Evolutionary conservation across 2,329 filamentous ascomycete genomes (phyloP).

Genomic region (Colletotrichum coccodes): DNA sequence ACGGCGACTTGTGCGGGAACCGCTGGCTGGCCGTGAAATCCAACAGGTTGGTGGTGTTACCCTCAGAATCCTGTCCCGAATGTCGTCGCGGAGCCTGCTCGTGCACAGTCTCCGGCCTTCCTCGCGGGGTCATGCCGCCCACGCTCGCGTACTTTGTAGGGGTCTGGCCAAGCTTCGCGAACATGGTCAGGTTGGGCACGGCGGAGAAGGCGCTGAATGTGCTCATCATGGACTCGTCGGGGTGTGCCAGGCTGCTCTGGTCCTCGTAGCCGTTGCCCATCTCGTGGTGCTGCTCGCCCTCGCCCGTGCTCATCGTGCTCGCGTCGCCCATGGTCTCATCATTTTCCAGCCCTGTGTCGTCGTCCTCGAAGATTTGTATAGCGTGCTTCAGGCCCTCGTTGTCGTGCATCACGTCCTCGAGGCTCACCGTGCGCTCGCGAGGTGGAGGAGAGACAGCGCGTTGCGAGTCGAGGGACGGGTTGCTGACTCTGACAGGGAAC

Average conservation of each 20-base stretch:
- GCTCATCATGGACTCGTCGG: conserved; percentile 81
- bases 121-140: conserved; percentile 52
- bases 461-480: conserved; percentile 35
- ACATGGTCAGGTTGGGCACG: conserved; percentile 86
- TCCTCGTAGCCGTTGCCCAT: conserved; percentile 44
- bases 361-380: conserved; percentile 72
- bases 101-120: conserved; percentile 46
- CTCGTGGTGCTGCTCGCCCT: conserved; percentile 19
- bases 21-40: conserved; percentile 86
- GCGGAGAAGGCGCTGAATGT: conserved; percentile 91
- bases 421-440: conserved; percentile 51
- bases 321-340: conserved; percentile 28
- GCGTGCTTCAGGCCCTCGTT: conserved; percentile 67
- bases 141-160: conserved; percentile 62
- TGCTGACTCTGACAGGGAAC: conserved; percentile 69
- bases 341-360: conserved; percentile 37
- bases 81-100: conserved; percentile 47
- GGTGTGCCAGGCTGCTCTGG: conserved; percentile 55
- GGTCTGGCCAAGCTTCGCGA: conserved; percentile 77
- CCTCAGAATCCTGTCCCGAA: conserved; percentile 55
- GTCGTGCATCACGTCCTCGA: conserved; percentile 64
- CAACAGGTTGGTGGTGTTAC: conserved; percentile 80
- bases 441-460: conserved; percentile 28
- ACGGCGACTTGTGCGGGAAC: conserved; percentile 61
- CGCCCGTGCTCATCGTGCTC: conserved; percentile 35